Conservation (phyloP, 805 yeast species). For the Pichia deserticola region DNA sequence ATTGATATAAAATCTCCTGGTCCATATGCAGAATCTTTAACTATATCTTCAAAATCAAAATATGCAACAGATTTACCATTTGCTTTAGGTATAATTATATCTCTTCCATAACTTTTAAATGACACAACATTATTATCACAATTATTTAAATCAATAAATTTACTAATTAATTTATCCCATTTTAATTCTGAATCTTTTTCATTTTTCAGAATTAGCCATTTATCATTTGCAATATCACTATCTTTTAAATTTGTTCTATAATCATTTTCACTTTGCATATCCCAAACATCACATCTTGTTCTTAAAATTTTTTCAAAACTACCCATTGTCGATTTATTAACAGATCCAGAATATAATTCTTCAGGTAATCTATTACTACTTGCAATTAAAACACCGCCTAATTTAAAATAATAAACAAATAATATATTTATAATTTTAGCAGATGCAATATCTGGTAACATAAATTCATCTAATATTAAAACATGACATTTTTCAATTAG, state of each 20-base stretch:
- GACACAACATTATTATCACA: constrained; percentile 14
- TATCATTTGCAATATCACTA: constrained; percentile 14
- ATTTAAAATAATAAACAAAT: constrained; percentile 60
- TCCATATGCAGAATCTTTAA: constrained; percentile 45
- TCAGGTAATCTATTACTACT: constrained; percentile 70
- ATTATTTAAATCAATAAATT: constrained; percentile 8
- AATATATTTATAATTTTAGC: constrained; percentile 61
- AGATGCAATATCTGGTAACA: constrained; percentile 69
- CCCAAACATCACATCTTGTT: constrained; percentile 51
- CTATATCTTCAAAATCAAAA: constrained; percentile 46
- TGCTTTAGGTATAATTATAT: constrained; percentile 37
- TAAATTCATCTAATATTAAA: constrained; percentile 63
- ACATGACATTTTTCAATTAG: constrained; percentile 53
- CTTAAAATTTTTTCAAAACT: constrained; percentile 50
- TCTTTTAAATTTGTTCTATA: constrained; percentile 38
- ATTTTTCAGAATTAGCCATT: constrained; percentile 30
- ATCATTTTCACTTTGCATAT: constrained; percentile 54
- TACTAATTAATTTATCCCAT: constrained; percentile 32
- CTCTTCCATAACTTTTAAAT: constrained; percentile 51
- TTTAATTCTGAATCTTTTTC: constrained; percentile 22
- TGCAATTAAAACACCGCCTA: constrained; percentile 71
- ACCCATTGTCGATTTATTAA: constrained; percentile 50
- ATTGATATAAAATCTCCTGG: constrained; percentile 66
- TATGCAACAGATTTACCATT: constrained; percentile 34
- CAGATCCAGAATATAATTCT: constrained; percentile 59